Evolutionary conservation across 2,329 filamentous ascomycete species (phyloP).

Genomic region (Colletotrichum godetiae): DNA sequence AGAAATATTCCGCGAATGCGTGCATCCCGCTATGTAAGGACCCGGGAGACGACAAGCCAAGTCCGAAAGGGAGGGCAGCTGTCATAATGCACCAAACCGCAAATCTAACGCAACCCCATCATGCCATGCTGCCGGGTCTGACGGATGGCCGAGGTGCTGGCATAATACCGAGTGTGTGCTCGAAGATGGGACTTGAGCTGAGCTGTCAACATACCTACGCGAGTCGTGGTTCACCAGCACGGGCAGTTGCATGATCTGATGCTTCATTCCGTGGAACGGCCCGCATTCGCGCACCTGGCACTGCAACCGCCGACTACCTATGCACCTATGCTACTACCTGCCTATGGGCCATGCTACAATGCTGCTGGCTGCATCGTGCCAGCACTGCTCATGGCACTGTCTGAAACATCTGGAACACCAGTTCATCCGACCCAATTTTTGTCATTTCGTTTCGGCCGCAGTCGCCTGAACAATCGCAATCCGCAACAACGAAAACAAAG

Average conservation of each 20-base stretch:
- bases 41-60: slow-evolving; percentile 2
- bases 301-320: background rate
- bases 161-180: background rate
- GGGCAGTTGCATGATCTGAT: slow-evolving; percentile 13
- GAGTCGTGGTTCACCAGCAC: background rate
- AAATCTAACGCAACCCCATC: background rate
- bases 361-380: background rate
- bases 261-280: slow-evolving; percentile 32
- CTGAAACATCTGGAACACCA: background rate
- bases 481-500: slow-evolving; percentile 18
- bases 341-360: background rate
- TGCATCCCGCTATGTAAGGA: background rate
- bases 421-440: background rate
- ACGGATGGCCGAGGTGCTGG: background rate
- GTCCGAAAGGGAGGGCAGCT: slow-evolving; percentile 23
- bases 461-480: background rate
- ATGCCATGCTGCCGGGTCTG: background rate
- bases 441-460: slow-evolving; percentile 19
- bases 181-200: background rate
- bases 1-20: background rate
- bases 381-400: background rate
- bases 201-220: slow-evolving; percentile 9
- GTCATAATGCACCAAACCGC: slow-evolving; percentile 6
- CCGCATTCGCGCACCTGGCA: slow-evolving; percentile 18
- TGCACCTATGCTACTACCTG: slow-evolving; percentile 2